These are phyloP conservation scores for Rosa multiflora DNA, from an alignment of 306 rosid species.

Conservation along the genomic window DNA sequence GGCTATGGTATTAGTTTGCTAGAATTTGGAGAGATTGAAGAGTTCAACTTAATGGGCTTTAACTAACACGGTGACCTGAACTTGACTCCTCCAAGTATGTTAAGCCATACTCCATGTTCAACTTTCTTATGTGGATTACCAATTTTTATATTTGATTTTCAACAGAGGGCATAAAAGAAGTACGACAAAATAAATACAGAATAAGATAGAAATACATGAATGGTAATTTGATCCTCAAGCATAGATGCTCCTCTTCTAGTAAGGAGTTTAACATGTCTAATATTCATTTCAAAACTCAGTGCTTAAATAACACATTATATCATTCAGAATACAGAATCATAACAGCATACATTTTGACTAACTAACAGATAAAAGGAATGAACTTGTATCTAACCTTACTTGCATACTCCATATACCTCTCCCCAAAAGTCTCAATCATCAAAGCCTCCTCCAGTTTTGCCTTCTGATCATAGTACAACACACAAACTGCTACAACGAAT, in stretches of 20 bases:
- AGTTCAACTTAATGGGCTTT: neutral
- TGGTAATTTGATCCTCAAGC: neutral
- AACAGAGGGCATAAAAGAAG: neutral
- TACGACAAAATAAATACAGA: neutral
- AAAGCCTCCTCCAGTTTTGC: constrained; percentile 80
- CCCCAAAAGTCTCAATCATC: constrained; percentile 88
- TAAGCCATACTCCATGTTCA: neutral
- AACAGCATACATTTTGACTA: constrained; percentile 20
- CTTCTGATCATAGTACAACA: constrained; percentile 78
- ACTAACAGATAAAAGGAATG: constrained; percentile 79
- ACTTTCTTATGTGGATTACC: neutral
- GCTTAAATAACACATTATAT: constrained; percentile 25
- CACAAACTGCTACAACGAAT: constrained; percentile 60
- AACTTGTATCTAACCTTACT: constrained; percentile 74
- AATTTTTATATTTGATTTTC: neutral
- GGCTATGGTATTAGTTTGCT: neutral
- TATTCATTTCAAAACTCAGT: constrained; percentile 19
- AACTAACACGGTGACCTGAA: neutral
- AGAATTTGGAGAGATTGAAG: neutral
- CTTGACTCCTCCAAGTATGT: neutral
- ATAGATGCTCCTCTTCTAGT: constrained; percentile 11
- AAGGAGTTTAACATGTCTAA: constrained; percentile 13
- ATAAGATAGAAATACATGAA: neutral
- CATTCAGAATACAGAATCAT: constrained; percentile 9
- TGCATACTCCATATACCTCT: constrained; percentile 68